phyloP scores from a whole-genome alignment of 2,329 filamentous ascomycete genomes.

The Trichoderma brevicompactum region DNA sequence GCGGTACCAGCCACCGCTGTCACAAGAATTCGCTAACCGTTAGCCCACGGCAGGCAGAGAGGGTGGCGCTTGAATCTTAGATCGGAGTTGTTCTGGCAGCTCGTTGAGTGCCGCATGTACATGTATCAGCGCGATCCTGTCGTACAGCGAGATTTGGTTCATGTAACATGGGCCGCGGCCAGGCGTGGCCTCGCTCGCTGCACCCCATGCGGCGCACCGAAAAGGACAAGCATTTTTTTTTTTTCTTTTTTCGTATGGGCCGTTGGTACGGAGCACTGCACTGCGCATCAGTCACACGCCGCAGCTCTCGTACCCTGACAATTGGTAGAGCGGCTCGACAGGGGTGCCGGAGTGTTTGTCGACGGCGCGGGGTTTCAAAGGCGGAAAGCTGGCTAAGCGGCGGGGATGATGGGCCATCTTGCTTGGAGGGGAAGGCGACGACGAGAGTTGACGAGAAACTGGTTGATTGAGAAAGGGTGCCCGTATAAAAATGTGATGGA shows the following conservation, averaged over 20 bases:
- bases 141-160: conserved; percentile 11
- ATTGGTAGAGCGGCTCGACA: conserved; percentile 6
- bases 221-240: too few relatives aligned
- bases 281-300: too few relatives aligned
- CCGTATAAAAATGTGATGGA: background rate
- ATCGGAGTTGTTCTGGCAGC: conserved; percentile 22
- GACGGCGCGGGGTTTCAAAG: conserved; percentile 6
- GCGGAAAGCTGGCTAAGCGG: background rate
- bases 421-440: too few relatives aligned
- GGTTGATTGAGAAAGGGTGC: background rate
- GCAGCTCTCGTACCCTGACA: background rate
- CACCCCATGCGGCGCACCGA: background rate
- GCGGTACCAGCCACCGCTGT: background rate
- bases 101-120: background rate
- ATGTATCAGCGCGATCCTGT: conserved; percentile 13
- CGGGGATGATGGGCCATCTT: background rate
- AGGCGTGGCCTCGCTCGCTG: background rate
- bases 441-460: too few relatives aligned
- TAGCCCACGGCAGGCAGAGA: conserved; percentile 2
- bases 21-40: background rate
- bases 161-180: conserved; percentile 7
- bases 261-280: too few relatives aligned
- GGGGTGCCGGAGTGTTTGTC: conserved; percentile 16
- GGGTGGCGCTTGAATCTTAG: conserved; percentile 26
- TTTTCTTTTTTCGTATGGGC: too few relatives aligned